Percentiles rank a stretch among this genome's conserved stretches.
Evolutionary conservation across 306 rosid species (phyloP).

Genomic region (Ochetophila trinervis): DNA sequence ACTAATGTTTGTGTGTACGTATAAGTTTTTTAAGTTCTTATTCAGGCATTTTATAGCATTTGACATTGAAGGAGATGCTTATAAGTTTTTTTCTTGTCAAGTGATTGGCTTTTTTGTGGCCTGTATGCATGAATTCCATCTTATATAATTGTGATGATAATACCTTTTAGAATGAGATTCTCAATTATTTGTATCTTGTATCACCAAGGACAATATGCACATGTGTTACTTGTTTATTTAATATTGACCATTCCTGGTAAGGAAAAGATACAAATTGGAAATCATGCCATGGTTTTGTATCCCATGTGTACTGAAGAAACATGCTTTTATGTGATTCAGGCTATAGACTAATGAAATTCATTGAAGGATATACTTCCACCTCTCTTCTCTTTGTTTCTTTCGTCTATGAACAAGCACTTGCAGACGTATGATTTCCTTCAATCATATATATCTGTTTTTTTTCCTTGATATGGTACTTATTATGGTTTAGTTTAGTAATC

Average conservation of each 20-base stretch:
- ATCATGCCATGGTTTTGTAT: background rate
- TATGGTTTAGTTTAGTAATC: too few species aligned
- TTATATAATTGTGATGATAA: background rate
- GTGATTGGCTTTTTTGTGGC: background rate
- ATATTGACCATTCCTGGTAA: background rate
- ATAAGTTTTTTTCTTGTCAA: background rate
- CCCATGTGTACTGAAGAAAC: background rate
- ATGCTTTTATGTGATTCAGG: too few species aligned
- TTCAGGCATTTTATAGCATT: slow-evolving; percentile 4
- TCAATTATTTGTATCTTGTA: background rate
- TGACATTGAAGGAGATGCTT: background rate
- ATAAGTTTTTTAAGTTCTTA: background rate
- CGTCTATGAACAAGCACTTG: too few species aligned
- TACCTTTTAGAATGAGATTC: background rate
- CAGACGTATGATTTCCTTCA: too few species aligned
- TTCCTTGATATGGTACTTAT: too few species aligned
- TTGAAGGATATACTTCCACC: too few species aligned
- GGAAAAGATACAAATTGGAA: background rate
- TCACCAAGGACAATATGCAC: background rate
- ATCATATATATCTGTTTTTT: too few species aligned
- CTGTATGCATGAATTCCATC: background rate
- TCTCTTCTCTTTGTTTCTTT: too few species aligned
- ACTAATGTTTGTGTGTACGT: too few species aligned
- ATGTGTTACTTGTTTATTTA: background rate
- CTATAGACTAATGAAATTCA: too few species aligned